Evolutionary conservation across 2,329 filamentous ascomycete genomes (phyloP).

Genomic region (Alternaria metachromatica): DNA sequence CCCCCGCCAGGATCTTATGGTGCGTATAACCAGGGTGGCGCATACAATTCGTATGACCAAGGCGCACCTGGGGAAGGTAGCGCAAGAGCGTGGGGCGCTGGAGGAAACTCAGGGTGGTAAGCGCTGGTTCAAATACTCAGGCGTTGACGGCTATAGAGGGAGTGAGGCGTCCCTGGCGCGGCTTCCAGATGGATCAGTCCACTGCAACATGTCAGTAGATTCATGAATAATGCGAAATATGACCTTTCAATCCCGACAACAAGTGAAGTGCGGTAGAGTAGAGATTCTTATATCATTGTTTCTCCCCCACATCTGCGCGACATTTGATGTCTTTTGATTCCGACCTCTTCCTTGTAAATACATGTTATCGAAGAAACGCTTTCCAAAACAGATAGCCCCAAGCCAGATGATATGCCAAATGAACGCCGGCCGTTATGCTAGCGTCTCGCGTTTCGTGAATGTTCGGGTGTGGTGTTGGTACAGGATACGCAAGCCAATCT

Average conservation of each 20-base stretch:
- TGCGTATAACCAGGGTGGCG: slow-evolving; percentile 23
- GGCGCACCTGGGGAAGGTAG: slow-evolving; percentile 8
- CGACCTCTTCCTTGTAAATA: slow-evolving; percentile 20
- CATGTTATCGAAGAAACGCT: slow-evolving; percentile 21
- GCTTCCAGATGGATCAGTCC: background rate
- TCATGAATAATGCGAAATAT: slow-evolving; percentile 9
- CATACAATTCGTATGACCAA: slow-evolving; percentile 33
- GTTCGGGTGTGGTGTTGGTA: slow-evolving; percentile 32
- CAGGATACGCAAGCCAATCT: slow-evolving; percentile 30
- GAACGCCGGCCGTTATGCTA: slow-evolving; percentile 41
- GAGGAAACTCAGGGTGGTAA: slow-evolving; percentile 38
- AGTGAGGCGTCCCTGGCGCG: background rate
- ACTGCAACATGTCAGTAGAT: background rate
- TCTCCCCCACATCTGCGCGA: slow-evolving; percentile 8
- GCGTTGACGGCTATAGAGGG: background rate
- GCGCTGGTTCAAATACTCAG: background rate
- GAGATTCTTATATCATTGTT: slow-evolving; percentile 28
- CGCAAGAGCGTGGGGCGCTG: slow-evolving; percentile 42
- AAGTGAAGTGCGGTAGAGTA: slow-evolving; percentile 10
- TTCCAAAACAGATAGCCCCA: slow-evolving; percentile 26
- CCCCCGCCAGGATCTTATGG: slow-evolving; percentile 29
- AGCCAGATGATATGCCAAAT: slow-evolving; percentile 27
- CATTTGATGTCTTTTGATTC: background rate
- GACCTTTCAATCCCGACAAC: background rate
- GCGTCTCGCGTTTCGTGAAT: slow-evolving; percentile 26